Conservation (phyloP, 257 asterid species). For the Agastache rugosa region DNA sequence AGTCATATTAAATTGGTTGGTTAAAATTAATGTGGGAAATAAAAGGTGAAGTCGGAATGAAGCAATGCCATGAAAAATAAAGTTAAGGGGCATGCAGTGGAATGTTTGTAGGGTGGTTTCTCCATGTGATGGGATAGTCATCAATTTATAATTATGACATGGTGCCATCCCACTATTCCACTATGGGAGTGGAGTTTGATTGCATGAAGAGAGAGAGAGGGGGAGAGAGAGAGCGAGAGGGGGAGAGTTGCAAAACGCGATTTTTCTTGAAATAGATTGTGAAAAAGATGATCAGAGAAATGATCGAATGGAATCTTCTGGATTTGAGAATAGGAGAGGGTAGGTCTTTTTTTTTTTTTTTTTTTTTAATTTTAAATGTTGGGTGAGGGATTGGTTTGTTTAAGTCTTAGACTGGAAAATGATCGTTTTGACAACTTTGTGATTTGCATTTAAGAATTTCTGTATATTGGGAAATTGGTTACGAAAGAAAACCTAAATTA, state of each 20-base stretch:
- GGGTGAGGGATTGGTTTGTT: no score
- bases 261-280: constrained; percentile 4
- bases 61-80: constrained; percentile 31
- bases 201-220: no score
- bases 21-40: constrained; percentile 33
- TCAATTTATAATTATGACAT: constrained; percentile 17
- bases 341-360: no score
- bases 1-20: constrained; percentile 8
- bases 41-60: constrained; percentile 30
- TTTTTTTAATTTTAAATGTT: no score
- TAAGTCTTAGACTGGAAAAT: no score
- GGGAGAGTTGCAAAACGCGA: background rate
- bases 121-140: constrained; percentile 10
- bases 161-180: constrained; percentile 57
- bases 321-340: constrained; percentile 3
- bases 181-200: constrained; percentile 41
- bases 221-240: background rate
- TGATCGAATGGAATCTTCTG: constrained; percentile 29
- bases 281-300: background rate
- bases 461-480: no score
- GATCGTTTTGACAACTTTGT: no score
- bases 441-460: no score
- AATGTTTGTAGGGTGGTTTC: constrained; percentile 16
- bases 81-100: constrained; percentile 39
- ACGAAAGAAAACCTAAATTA: no score